phyloP scores from a whole-genome alignment of 2,329 filamentous ascomycete species.

The Aureobasidium sp. region DNA sequence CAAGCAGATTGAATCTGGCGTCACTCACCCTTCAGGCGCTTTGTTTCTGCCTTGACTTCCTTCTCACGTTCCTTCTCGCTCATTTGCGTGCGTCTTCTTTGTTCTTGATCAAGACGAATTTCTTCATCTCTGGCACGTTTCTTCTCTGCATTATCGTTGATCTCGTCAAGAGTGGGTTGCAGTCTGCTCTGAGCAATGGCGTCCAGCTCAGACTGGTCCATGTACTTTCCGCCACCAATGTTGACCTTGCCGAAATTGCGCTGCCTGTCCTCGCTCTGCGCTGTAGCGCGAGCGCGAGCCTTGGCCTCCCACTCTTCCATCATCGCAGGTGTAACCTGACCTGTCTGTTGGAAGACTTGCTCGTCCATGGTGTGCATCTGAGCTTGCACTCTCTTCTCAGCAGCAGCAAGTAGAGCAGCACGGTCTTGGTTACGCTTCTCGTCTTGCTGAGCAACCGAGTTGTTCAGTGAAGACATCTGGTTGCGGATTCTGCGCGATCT shows the following conservation, averaged over 20 bases:
- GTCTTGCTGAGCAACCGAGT: conserved; percentile 61
- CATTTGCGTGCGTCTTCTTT: conserved; percentile 54
- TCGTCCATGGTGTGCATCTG: conserved; percentile 76
- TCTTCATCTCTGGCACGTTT: conserved; percentile 62
- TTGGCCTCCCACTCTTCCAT: conserved; percentile 73
- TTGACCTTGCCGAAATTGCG: conserved; percentile 54
- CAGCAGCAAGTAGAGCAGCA: conserved; percentile 66
- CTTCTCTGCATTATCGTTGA: conserved; percentile 68
- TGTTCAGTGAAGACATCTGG: conserved; percentile 74
- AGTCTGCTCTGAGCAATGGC: conserved; percentile 69
- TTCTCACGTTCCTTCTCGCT: conserved; percentile 46
- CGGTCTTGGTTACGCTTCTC: conserved; percentile 71
- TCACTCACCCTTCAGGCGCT: conserved; percentile 51
- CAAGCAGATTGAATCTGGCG: too few species aligned
- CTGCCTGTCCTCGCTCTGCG: conserved; percentile 55
- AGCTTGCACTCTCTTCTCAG: conserved; percentile 78
- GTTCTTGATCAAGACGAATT: conserved; percentile 56
- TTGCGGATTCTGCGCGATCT: conserved; percentile 65
- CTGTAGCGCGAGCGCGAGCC: conserved; percentile 62
- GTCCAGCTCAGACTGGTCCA: conserved; percentile 72
- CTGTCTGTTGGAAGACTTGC: conserved; percentile 68
- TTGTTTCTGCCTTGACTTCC: conserved; percentile 41
- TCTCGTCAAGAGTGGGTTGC: conserved; percentile 78
- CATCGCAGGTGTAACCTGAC: conserved; percentile 61
- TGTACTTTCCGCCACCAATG: conserved; percentile 73